Evolutionary conservation across 176 grass and related monocot species (phyloP), one percentile per base, ranked within the genome.

Genomic region (Musa acuminata): DNA sequence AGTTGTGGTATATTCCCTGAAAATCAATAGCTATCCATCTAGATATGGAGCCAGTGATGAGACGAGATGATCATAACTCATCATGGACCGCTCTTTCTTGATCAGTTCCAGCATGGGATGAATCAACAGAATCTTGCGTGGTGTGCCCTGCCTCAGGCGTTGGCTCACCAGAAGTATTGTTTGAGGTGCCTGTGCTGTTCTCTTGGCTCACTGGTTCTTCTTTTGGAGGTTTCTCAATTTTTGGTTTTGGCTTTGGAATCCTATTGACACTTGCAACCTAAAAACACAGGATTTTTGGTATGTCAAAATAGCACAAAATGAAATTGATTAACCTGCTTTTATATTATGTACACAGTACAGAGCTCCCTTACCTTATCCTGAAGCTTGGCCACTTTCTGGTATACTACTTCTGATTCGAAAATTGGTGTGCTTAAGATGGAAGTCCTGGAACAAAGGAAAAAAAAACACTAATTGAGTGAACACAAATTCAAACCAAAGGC

Each of bases 171-270:
- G 90, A 85, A 52, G 73, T 77, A 27, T 79, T 72, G 67, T 85
- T 55, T 4, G 86, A 75, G 52, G 81, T 71, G 24, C 75, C 62
- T 9, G 67, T 51, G 17, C 55, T 62, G 75, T 91, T 92, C 23
- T 80, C 88, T 79, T 98, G 85, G 69, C 11, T 79, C 64, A 24
- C 62, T 67, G 82, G 19, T 72, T 85, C 90, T 81, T 89, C 87
- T 85, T 89, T 93, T 2, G 65, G 13, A 72, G 96, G 80, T 87
- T 89, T 95, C 63, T 95, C 96, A 22, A 99, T 27, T 78, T 99
- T 99, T 48, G 96, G 88, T 77, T 99, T 99, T 79, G 96, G 96
- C 85, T 95, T 95, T 12, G 96, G 90, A 27, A 99, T 99, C 79
- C 88, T 91, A 62, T 99, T 99, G 72, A 99, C 81, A 72, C 81